phyloP scores from a whole-genome alignment of 768 basidiomycete species.

The Mycena latifolia region DNA sequence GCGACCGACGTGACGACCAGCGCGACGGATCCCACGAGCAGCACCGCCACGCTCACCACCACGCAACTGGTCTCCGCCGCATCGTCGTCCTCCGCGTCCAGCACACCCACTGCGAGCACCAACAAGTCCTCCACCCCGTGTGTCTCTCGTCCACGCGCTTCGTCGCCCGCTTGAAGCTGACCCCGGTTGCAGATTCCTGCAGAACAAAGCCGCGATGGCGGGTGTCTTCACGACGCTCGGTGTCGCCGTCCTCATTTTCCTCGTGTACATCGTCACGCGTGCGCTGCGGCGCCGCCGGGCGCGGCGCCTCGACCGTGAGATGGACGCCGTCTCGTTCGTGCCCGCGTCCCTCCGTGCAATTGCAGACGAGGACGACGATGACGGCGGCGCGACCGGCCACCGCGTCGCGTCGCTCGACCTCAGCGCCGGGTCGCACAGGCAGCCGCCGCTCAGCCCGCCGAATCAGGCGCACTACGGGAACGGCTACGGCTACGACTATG shows the following conservation, averaged over 20 bases:
- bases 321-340: slow-evolving; percentile 39
- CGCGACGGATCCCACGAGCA: background rate
- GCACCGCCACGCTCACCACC: background rate
- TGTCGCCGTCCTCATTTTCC: slow-evolving; percentile 62
- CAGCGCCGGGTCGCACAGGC: background rate
- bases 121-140: background rate
- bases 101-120: background rate
- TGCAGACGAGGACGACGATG: slow-evolving; percentile 1
- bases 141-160: background rate
- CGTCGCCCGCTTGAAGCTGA: background rate
- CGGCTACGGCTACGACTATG: background rate
- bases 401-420: slow-evolving; percentile 3
- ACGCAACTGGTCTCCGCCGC: background rate
- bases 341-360: background rate
- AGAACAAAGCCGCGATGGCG: slow-evolving; percentile 79
- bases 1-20: background rate
- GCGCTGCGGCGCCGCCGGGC: slow-evolving; percentile 74
- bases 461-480: background rate
- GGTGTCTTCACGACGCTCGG: slow-evolving; percentile 77
- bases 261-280: slow-evolving; percentile 63
- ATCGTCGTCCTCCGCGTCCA: background rate
- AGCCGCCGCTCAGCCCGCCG: background rate
- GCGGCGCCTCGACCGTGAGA: slow-evolving; percentile 76
- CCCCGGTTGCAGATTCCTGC: slow-evolving; percentile 68
- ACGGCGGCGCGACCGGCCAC: too few relatives aligned